Base-by-base conservation (phyloP, 805 yeast species). In the Phaffomyces antillensis region DNA sequence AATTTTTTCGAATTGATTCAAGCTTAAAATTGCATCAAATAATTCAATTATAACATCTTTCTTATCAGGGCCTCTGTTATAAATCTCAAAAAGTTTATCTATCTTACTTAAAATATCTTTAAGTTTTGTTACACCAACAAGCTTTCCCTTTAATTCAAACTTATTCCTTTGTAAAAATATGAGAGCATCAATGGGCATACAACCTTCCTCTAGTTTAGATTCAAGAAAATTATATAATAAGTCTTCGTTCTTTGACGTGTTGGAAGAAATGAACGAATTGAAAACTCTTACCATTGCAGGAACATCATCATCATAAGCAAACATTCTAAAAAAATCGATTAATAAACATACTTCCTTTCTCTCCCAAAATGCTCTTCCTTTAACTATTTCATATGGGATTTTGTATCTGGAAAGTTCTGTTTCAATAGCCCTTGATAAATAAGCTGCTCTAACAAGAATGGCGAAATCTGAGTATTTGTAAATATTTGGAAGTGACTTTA, bases 341-440 rank as follows among this genome's bases (percentile, higher is more conserved):
- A 86, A 70, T 0, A 76, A 63, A 20, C 70, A 67, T 15, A 87
- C 80, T 55, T 86, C 96, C 45, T 75, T 76, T 36, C 83, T 62
- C 36, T 84, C 87, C 91, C 95, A 86, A 55, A 88, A 86, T 1
- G 88, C 81, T 37, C 70, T 70, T 0, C 96, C 96, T 42, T 82
- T 81, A 0, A 84, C 70, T 46, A 89, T 73, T 9, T 65, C 63
- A 54, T 86, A 85, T 0, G 93, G 89, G 3, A 89, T 72, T 5
- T 74, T 66, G 3, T 63, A 60, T 40, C 65, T 70, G 1, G 77
- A 68, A 23, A 91, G 64, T 17, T 77, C 83, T 30, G 72, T 73
- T 56, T 89, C 96, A 9, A 89, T 65, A 5, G 63, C 69, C 42
- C 84, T 65, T 0, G 88, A 77, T 52, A 77, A 79, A 49, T 69